Evolutionary conservation across 768 basidiomycete species (phyloP), one percentile per base, ranked within the genome.

Genomic region (Porphyrellus cyaneotinctus): DNA sequence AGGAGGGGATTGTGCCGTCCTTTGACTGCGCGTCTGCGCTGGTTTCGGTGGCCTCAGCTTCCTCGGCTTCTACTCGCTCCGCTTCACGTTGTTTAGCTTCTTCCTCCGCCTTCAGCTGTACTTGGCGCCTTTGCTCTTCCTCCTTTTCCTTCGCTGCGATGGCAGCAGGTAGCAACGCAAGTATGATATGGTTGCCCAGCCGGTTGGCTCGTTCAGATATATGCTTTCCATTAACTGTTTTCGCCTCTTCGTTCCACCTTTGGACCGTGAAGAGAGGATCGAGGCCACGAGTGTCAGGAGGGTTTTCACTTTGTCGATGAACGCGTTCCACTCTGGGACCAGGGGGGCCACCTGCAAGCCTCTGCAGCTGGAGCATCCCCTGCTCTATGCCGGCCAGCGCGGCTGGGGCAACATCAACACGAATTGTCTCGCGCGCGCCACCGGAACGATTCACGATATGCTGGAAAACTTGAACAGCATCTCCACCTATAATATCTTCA

Each of bases 231-330:
- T 92, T 85, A 22, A 90, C 71, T 30, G 90, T 84, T 63, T 88
- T 90, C 54, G 82, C 83, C 68, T 95, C 94, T 64, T 95, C 93
- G 2, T 80, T 74, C 95, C 95, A 97, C 52, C 95, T 81, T 61
- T 91, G 88, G 28, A 85, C 65, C 1, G 94, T 95, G 11, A 88
- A 75, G 49, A 91, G 71, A 2, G 93, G 91, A 30, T 88, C 84
- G 44, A 92, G 85, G 41, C 83, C 84, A 37, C 60, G 68, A 0
- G 55, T 43, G 32, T 70, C 68, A 14, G 60, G 28, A 33, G 82
- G 83, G 36, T 72, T 77, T 54, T 83, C 81, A 7, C 70, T 53
- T 53, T 71, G 72, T 39, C 77, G 74, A 12, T 77, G 66, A 15
- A 70, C 60, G 48, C 83, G 74, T 61, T 89, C 89, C 23, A 85